phyloP scores from a whole-genome alignment of 2,329 filamentous ascomycete genomes.

The Sphaerulina vaccinii region DNA sequence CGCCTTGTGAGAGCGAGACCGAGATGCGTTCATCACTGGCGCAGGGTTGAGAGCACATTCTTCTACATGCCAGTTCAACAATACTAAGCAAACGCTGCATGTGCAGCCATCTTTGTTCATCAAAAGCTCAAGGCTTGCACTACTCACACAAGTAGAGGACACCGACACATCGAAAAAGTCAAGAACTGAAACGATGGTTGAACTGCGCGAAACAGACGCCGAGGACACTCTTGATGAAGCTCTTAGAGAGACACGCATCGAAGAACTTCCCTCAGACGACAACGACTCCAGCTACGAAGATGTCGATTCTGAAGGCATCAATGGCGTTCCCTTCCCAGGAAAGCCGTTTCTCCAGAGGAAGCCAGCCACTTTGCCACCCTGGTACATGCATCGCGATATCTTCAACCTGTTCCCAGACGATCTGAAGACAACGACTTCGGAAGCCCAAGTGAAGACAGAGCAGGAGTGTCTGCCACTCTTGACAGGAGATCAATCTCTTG shows the following conservation, averaged over 20 bases:
- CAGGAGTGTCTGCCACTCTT: slow-evolving; percentile 32
- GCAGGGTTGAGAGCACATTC: neutral
- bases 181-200: slow-evolving; percentile 9
- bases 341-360: slow-evolving; percentile 18
- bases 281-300: slow-evolving; percentile 30
- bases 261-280: slow-evolving; percentile 34
- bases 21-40: neutral
- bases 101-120: slow-evolving; percentile 20
- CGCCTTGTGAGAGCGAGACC: too few species aligned
- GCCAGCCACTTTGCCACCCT: slow-evolving; percentile 26
- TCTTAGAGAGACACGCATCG: slow-evolving; percentile 31
- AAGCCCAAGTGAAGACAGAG: slow-evolving; percentile 25
- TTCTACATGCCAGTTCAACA: slow-evolving; percentile 25
- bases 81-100: slow-evolving; percentile 29
- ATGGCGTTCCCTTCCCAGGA: slow-evolving; percentile 33
- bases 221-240: slow-evolving; percentile 33
- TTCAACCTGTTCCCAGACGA: slow-evolving; percentile 29
- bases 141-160: neutral
- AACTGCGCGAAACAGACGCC: slow-evolving; percentile 19
- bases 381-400: slow-evolving; percentile 26
- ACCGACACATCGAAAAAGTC: neutral
- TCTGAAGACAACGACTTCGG: slow-evolving; percentile 27
- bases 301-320: slow-evolving; percentile 20
- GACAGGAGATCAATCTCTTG: slow-evolving; percentile 39
- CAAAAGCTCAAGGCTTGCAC: neutral